Conservation (phyloP, 768 basidiomycete genomes). For the Xanthoconium stramineum region DNA sequence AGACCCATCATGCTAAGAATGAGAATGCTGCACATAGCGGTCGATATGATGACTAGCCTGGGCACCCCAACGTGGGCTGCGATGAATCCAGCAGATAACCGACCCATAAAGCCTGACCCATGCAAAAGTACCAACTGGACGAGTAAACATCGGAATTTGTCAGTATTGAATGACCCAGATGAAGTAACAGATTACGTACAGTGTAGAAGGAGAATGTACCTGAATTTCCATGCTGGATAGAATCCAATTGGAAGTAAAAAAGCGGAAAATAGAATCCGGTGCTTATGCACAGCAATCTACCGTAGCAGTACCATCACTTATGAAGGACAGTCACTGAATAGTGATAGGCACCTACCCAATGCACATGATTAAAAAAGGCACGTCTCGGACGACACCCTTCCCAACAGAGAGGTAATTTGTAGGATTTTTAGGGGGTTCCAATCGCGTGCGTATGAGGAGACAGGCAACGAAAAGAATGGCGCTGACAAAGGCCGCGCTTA, state of each 20-base stretch:
- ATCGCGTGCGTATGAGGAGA: constrained; percentile 37
- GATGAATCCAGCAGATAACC: constrained; percentile 45
- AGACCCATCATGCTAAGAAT: constrained; percentile 46
- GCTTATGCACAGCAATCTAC: constrained; percentile 27
- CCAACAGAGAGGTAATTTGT: constrained; percentile 14
- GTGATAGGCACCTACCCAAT: constrained; percentile 16
- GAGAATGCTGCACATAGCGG: constrained; percentile 32
- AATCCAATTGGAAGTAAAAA: constrained; percentile 58
- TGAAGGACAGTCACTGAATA: background rate
- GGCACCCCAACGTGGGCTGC: constrained; percentile 42
- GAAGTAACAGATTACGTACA: constrained; percentile 27
- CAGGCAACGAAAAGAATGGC: constrained; percentile 34
- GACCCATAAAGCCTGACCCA: constrained; percentile 48
- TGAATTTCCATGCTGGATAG: constrained; percentile 44
- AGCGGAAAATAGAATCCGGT: constrained; percentile 47
- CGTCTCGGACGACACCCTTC: constrained; percentile 15
- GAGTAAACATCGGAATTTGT: no score
- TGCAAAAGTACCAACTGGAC: constrained; percentile 51
- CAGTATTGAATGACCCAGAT: background rate
- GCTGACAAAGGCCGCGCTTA: constrained; percentile 43
- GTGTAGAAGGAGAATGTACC: constrained; percentile 53
- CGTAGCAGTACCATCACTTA: background rate
- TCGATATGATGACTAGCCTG: constrained; percentile 38
- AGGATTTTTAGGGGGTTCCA: constrained; percentile 29
- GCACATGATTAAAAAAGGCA: constrained; percentile 19